Evolutionary conservation across 202 grass and related monocot genomes (phyloP).

Genomic region (Eragrostis tef): DNA sequence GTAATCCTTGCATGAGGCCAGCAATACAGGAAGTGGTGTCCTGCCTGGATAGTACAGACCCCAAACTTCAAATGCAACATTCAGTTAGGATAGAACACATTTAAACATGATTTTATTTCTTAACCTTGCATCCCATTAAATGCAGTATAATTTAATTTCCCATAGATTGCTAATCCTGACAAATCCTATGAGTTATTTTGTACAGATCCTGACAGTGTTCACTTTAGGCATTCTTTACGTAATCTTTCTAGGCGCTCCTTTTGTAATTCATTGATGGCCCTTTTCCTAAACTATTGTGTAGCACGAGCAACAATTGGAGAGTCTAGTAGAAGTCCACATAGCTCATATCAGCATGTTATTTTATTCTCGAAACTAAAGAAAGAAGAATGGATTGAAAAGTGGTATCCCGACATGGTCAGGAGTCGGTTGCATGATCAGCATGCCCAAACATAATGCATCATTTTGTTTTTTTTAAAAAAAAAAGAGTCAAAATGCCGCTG

Average conservation of each 20-base stretch:
- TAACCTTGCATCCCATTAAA: too few relatives aligned
- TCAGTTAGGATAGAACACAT: slow-evolving; percentile 17
- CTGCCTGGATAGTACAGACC: slow-evolving; percentile 47
- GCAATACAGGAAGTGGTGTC: slow-evolving; percentile 57
- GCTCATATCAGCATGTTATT: neutral
- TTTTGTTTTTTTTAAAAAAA: too few relatives aligned
- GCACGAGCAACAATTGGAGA: neutral
- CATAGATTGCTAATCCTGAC: neutral
- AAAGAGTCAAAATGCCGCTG: neutral
- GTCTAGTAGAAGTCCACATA: neutral
- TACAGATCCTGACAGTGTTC: slow-evolving; percentile 16
- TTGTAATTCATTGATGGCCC: neutral
- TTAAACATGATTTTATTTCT: neutral
- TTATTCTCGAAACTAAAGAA: neutral
- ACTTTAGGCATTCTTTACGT: neutral
- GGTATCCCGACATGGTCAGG: neutral
- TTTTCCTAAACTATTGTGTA: neutral
- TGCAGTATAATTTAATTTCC: neutral
- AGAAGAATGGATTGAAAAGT: neutral
- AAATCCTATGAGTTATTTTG: neutral
- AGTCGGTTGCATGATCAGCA: neutral
- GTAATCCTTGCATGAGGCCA: slow-evolving; percentile 52
- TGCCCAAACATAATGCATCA: neutral
- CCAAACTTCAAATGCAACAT: slow-evolving; percentile 35
- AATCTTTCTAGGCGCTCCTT: neutral